Base-by-base conservation (phyloP, 441 rosid genomes). In the Hura crepitans region DNA sequence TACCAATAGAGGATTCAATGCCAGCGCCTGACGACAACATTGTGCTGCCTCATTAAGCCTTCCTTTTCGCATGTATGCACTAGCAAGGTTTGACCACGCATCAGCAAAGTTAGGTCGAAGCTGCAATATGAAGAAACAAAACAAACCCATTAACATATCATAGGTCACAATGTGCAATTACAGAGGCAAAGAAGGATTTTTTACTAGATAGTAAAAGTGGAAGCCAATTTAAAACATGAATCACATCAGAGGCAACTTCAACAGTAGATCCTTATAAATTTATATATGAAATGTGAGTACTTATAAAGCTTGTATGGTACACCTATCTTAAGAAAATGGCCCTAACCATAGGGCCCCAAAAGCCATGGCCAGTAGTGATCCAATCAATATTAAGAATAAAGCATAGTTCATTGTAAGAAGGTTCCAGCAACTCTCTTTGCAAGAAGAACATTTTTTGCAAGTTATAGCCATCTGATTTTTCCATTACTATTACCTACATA, bases 81-180 rank as follows among this genome's bases (percentile, higher is more conserved):
- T 96, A 30, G 96, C 99, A 77, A 96, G 78, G 79, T 93, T 96
- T 14, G 98, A 92, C 99, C 99, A 96, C 43, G 96, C 98, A 88
- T 96, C 99, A 73, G 96, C 92, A 75, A 93, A 96, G 72, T 82
- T 96, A 64, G 99, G 99, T 20, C 92, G 93, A 56, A 96, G 90
- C 99, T 96, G 92, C 79, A 76, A 22, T 14, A 70, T 74, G 28
- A 22, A 23, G 58, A 73, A 43, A 15, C 35, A 43, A 74, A 50
- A 59, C 42, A 49, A 63, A 72, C 54, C 53, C 1, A 47, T 8
- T 51, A 27, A 73, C 57, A 55, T 27, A 75, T 9, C 39, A 67
- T 55, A 15, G 23, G 42, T 5, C 30, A 28, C 17, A 3, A 15
- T 22, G 33, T 50, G 23, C 67, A 35, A 62, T 50, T 37, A 61